These are phyloP conservation scores for Aspergillus fijiensis DNA, from an alignment of 2,329 filamentous ascomycete genomes.

Conservation along the genomic window DNA sequence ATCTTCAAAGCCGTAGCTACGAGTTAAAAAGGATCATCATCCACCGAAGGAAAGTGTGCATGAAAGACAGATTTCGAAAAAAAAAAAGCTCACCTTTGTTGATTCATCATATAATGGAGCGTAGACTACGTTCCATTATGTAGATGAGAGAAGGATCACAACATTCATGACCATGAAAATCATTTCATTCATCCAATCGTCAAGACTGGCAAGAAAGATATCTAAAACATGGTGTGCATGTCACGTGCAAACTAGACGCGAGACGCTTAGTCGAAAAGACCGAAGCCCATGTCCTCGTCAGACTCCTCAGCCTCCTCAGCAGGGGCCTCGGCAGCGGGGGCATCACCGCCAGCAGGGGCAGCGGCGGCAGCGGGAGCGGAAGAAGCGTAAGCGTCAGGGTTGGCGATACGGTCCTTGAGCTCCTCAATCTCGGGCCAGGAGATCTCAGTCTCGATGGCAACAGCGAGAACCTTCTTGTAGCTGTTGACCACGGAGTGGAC, in stretches of 20 bases:
- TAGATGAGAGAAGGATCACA: conserved; percentile 18
- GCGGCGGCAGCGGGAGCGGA: conserved; percentile 70
- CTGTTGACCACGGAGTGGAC: conserved; percentile 94
- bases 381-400: conserved; percentile 93
- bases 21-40: conserved; percentile 71
- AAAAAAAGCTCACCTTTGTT: conserved; percentile 24
- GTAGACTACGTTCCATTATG: conserved; percentile 35
- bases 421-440: conserved; percentile 94
- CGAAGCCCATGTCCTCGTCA: conserved; percentile 67
- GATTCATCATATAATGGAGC: conserved; percentile 31
- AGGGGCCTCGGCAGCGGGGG: conserved; percentile 54
- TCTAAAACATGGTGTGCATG: conserved; percentile 41
- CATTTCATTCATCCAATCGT: conserved; percentile 35
- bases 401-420: conserved; percentile 99
- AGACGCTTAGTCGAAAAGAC: conserved; percentile 67
- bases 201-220: conserved; percentile 33
- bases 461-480: conserved; percentile 91
- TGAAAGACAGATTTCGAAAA: background rate
- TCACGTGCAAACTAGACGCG: conserved; percentile 21
- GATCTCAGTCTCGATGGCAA: conserved; percentile 87
- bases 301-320: conserved; percentile 67
- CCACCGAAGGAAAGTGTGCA: conserved; percentile 31
- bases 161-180: conserved; percentile 27
- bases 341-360: conserved; percentile 52
- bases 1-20: conserved; percentile 57